A percentile compares a stretch with the other conserved stretches of the same genome.
phyloP scores from a whole-genome alignment of 345 rosid species.

The Citrus trifoliata region DNA sequence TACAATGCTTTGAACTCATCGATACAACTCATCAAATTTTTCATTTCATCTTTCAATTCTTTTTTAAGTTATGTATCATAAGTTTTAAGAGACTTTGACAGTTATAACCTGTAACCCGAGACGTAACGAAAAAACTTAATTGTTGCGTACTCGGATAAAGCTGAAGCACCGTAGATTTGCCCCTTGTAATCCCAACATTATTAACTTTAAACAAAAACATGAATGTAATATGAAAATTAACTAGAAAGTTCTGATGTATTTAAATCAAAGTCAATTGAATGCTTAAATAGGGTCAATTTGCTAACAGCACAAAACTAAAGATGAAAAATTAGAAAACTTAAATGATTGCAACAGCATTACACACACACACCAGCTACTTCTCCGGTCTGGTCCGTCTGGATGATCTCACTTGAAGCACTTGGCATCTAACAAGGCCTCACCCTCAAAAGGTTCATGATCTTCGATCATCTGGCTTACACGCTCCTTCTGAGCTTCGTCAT shows the following conservation, averaged over 20 bases:
- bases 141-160: no score
- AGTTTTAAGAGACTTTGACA: no score
- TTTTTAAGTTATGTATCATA: no score
- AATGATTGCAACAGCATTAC: neutral
- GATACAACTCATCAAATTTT: no score
- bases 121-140: no score
- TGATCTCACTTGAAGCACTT: conserved; percentile 83
- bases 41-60: no score
- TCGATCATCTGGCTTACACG: conserved; percentile 94
- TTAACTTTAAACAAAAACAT: neutral
- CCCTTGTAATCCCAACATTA: no score
- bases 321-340: neutral
- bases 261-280: neutral
- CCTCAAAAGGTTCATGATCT: conserved; percentile 89
- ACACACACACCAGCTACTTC: neutral
- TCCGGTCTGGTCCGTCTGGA: neutral
- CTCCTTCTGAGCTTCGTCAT: conserved; percentile 86
- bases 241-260: no score
- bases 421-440: conserved; percentile 90
- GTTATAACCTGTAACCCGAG: no score
- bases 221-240: neutral
- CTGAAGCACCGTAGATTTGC: no score
- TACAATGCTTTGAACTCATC: no score
- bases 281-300: neutral
- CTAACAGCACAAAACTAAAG: neutral